Percentiles rank a stretch among this genome's conserved stretches.
phyloP scores from a whole-genome alignment of 352 stramenopile genomes.

The Blastocystis sp. region DNA sequence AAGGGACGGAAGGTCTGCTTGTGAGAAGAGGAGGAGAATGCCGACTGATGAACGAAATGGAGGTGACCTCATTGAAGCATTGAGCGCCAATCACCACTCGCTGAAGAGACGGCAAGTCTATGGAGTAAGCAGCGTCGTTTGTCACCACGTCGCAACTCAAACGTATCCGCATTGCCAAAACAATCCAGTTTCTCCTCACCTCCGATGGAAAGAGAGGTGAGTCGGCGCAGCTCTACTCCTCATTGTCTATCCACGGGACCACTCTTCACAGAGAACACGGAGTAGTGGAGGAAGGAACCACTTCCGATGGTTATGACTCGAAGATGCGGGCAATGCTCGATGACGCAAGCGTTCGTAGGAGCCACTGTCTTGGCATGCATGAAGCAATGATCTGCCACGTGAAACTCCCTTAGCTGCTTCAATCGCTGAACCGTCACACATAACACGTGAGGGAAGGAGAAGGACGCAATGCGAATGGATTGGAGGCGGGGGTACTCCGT shows the following conservation, averaged over 20 bases:
- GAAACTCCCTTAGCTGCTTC: not conserved
- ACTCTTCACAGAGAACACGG: not conserved
- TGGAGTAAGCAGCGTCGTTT: not conserved
- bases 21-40: not conserved
- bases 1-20: not conserved
- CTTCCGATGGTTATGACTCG: not conserved
- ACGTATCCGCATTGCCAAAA: not conserved
- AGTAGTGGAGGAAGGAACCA: not conserved
- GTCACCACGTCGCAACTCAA: not conserved
- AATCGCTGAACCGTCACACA: not conserved
- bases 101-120: not conserved
- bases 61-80: not conserved
- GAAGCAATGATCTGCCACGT: not conserved
- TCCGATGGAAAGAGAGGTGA: not conserved
- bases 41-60: not conserved
- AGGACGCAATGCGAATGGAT: not conserved
- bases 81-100: not conserved
- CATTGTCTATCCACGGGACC: not conserved
- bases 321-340: not conserved
- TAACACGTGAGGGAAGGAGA: not conserved
- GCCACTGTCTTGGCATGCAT: not conserved
- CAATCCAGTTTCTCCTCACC: not conserved
- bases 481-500: not conserved
- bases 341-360: not conserved
- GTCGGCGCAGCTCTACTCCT: not conserved